Percentiles rank a stretch among this genome's conserved stretches.
phyloP scores from a whole-genome alignment of 23 red algal species.

The Gracilariopsis chorda region DNA sequence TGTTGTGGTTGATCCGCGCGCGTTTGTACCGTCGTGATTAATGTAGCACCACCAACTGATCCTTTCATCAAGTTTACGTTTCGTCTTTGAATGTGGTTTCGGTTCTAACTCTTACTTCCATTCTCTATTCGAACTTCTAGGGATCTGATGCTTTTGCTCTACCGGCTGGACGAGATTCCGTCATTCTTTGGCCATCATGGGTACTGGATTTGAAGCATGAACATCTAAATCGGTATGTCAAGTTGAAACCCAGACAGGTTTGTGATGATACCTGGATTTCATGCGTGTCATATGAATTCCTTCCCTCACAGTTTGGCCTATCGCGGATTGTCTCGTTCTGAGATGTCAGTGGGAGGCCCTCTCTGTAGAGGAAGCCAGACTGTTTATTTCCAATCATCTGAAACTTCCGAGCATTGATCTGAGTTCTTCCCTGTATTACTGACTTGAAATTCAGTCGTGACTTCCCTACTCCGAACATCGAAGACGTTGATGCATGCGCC shows the following conservation, averaged over 20 bases:
- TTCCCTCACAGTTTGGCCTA: background rate
- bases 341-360: background rate
- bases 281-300: constrained; percentile 53
- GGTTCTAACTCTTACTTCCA: background rate
- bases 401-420: background rate
- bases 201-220: too few relatives aligned
- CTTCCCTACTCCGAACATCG: too few relatives aligned
- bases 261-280: constrained; percentile 41
- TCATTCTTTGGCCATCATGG: too few relatives aligned
- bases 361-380: background rate
- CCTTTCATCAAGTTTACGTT: background rate
- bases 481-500: too few relatives aligned
- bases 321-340: background rate
- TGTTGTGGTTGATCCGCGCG: constrained; percentile 19
- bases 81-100: background rate
- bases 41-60: constrained; percentile 60
- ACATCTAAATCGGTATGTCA: background rate
- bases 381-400: constrained; percentile 42
- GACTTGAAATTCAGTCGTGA: background rate
- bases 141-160: too few relatives aligned
- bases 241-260: background rate
- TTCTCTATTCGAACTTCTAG: background rate
- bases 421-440: background rate
- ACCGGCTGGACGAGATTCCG: too few relatives aligned
- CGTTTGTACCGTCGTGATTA: constrained; percentile 43